These are phyloP conservation scores for Alternaria consortialis DNA, from an alignment of 2,329 filamentous ascomycete species.

Conservation along the genomic window DNA sequence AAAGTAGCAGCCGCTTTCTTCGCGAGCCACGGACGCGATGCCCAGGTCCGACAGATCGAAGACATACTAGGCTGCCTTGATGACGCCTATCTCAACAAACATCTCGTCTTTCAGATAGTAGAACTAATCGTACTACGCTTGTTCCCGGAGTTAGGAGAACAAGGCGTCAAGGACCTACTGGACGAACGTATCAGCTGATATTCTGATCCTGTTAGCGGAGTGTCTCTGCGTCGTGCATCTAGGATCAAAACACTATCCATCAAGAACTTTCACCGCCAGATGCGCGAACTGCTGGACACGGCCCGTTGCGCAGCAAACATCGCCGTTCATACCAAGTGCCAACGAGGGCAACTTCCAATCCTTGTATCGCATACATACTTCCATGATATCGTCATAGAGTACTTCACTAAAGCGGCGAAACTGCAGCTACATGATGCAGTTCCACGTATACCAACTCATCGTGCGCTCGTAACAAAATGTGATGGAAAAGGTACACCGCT, in stretches of 20 bases:
- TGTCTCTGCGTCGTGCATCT: background rate
- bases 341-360: conserved; percentile 3
- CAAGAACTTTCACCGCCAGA: conserved; percentile 32
- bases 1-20: conserved; percentile 50
- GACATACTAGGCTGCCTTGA: conserved; percentile 76
- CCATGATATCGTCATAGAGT: conserved; percentile 2
- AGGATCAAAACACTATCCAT: conserved; percentile 27
- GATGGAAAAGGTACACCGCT: conserved; percentile 38
- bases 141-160: conserved; percentile 82
- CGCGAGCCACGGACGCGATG: conserved; percentile 52
- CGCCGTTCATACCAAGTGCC: conserved; percentile 5
- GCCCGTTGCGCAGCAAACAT: conserved; percentile 17
- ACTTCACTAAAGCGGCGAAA: conserved; percentile 5
- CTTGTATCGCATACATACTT: conserved; percentile 13
- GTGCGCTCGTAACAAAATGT: conserved; percentile 32
- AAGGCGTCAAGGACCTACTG: conserved; percentile 75
- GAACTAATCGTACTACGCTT: conserved; percentile 84
- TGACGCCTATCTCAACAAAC: conserved; percentile 91
- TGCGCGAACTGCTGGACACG: conserved; percentile 21
- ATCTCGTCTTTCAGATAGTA: conserved; percentile 82
- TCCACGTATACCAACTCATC: conserved; percentile 41
- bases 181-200: conserved; percentile 69
- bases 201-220: background rate
- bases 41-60: conserved; percentile 67
- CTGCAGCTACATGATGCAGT: conserved; percentile 12